Evolutionary conservation across 2,329 filamentous ascomycete species (phyloP).

Genomic region (Sarocladium oryzae): DNA sequence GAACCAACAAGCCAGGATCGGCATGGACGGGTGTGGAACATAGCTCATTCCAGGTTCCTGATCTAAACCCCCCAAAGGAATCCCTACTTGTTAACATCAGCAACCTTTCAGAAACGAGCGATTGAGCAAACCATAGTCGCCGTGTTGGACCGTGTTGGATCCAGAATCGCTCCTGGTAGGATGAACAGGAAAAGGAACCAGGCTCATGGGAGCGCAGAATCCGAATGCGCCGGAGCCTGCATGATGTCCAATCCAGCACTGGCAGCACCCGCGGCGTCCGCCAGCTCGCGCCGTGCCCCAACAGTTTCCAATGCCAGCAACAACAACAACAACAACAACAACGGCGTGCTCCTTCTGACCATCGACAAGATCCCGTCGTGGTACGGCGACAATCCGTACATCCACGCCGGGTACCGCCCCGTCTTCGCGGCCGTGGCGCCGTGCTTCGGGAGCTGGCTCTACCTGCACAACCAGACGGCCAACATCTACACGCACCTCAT

Average conservation of each 20-base stretch:
- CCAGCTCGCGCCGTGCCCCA: not conserved
- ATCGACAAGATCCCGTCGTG: slow-evolving; percentile 28
- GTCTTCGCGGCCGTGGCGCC: slow-evolving; percentile 26
- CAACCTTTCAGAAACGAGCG: not conserved
- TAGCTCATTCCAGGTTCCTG: no score
- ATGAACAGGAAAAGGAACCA: not conserved
- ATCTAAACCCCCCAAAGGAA: not conserved
- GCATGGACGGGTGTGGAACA: no score
- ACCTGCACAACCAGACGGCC: slow-evolving; percentile 29
- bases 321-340: not conserved
- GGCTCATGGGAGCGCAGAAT: not conserved
- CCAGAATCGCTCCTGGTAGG: not conserved
- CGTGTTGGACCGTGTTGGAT: no score
- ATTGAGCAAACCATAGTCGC: no score
- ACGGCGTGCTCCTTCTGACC: slow-evolving; percentile 8
- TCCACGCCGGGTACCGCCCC: slow-evolving; percentile 36
- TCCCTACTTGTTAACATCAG: not conserved
- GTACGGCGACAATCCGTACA: slow-evolving; percentile 35
- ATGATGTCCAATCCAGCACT: not conserved
- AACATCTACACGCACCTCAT: slow-evolving; percentile 33
- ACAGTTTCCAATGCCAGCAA: no score
- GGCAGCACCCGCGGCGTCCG: not conserved
- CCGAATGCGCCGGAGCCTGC: not conserved
- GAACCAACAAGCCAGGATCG: no score
- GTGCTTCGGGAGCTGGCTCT: slow-evolving; percentile 33